A percentile compares a stretch with the other conserved stretches of the same genome.
These are phyloP conservation scores for Gossypium thurberi DNA, from an alignment of 345 rosid species.

Conservation along the genomic window DNA sequence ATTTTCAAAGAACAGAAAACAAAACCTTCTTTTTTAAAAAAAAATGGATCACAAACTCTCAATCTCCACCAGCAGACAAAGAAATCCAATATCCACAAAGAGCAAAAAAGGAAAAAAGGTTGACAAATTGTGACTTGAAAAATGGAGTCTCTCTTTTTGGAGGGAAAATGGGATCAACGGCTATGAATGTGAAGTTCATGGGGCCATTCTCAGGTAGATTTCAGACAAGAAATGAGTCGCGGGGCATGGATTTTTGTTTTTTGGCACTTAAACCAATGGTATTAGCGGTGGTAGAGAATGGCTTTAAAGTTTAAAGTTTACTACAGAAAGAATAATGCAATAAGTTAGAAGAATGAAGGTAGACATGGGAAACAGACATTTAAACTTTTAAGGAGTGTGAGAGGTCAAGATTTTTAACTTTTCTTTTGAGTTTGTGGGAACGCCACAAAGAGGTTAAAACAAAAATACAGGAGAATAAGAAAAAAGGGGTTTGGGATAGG, in stretches of 20 bases:
- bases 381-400: constrained; percentile 24
- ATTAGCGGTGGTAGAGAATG: constrained; percentile 9
- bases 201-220: not conserved
- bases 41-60: not conserved
- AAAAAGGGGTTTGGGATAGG: not conserved
- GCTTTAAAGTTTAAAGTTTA: constrained; percentile 4
- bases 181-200: not conserved
- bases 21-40: not conserved
- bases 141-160: constrained; percentile 18
- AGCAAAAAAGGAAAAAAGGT: not conserved
- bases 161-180: constrained; percentile 23
- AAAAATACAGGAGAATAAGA: not conserved
- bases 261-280: constrained; percentile 20
- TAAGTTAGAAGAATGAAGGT: not conserved
- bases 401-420: constrained; percentile 29
- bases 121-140: constrained; percentile 1
- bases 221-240: constrained; percentile 9
- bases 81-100: constrained; percentile 8
- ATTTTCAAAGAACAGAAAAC: not conserved
- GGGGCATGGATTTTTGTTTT: not conserved
- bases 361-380: constrained; percentile 12
- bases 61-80: constrained; percentile 14
- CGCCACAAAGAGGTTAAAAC: constrained; percentile 9
- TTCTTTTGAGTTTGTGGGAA: constrained; percentile 31
- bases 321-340: not conserved